Evolutionary conservation across 495 filamentous ascomycete genomes (phyloP).

Genomic region (Lasiosphaeria hispida): DNA sequence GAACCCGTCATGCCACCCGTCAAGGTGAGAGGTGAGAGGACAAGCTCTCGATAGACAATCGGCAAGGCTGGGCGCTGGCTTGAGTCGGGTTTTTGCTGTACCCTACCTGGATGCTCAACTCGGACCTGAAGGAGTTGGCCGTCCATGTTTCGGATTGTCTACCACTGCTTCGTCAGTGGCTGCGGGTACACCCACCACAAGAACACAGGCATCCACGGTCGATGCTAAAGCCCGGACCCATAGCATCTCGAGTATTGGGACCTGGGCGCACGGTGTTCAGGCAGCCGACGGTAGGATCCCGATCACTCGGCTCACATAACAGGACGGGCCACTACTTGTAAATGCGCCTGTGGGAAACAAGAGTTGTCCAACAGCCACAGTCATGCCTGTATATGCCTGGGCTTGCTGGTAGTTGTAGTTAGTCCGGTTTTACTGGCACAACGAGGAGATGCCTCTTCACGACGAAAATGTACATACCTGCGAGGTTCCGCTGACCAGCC

Average conservation of each 20-base stretch:
- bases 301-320: constrained; percentile 14
- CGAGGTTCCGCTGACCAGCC: not conserved
- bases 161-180: not conserved
- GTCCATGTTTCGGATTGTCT: constrained; percentile 6
- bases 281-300: constrained; percentile 1
- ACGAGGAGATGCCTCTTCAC: not conserved
- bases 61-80: not conserved
- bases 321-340: not conserved
- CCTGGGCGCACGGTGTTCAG: not conserved
- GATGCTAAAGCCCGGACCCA: too few species aligned
- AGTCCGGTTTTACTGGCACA: too few species aligned
- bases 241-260: too few species aligned
- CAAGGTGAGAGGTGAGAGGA: not conserved
- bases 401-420: too few species aligned
- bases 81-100: too few species aligned
- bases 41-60: not conserved
- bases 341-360: not conserved
- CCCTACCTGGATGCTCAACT: not conserved
- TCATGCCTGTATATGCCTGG: too few species aligned
- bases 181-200: not conserved
- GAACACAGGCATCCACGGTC: too few species aligned
- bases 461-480: not conserved
- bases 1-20: not conserved
- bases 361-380: not conserved
- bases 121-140: constrained; percentile 3